Conservation (phyloP, 2,329 filamentous ascomycete genomes). For the Pestalotiopsis fici region DNA sequence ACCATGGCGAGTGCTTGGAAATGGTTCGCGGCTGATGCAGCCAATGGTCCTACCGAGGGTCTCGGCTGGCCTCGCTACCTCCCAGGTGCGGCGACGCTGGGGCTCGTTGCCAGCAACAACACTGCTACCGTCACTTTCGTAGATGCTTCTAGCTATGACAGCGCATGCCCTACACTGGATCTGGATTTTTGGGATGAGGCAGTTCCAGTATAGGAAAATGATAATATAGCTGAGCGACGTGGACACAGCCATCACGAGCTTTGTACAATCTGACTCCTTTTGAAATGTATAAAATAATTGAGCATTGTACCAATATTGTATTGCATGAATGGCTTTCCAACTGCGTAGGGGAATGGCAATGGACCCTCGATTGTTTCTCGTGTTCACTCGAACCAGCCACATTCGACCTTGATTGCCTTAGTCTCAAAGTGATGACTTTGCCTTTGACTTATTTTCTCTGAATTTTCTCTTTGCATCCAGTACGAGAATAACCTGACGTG, state of each 20-base stretch:
- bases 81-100: background rate
- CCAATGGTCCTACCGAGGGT: background rate
- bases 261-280: too few species aligned
- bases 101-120: background rate
- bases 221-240: background rate
- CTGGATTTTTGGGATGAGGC: conserved; percentile 3
- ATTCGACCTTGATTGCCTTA: background rate
- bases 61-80: conserved; percentile 1
- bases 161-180: background rate
- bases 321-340: too few species aligned
- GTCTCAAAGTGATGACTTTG: background rate
- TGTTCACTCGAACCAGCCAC: too few species aligned
- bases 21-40: background rate
- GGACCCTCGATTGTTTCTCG: too few species aligned
- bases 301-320: too few species aligned
- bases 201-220: background rate
- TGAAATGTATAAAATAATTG: too few species aligned
- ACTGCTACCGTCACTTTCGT: background rate
- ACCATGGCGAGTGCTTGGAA: background rate
- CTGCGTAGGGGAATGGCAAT: too few species aligned
- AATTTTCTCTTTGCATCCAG: conserved; percentile 15
- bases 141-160: background rate
- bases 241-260: background rate
- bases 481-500: conserved; percentile 13
- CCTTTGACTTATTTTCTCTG: background rate